phyloP scores from a whole-genome alignment of 371 early-diverging fungal genomes.

The Cokeromyces recurvatus region DNA sequence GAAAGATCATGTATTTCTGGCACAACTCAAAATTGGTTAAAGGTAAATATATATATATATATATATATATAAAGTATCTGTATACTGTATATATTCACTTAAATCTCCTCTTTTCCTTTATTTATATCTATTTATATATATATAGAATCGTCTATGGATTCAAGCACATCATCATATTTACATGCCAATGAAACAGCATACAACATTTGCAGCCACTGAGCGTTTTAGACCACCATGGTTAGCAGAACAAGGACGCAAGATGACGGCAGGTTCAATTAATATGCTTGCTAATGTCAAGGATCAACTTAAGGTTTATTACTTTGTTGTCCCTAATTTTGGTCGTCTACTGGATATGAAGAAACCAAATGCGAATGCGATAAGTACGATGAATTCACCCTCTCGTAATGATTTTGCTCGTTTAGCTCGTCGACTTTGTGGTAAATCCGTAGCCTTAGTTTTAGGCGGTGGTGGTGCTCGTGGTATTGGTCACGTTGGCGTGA shows the following conservation, averaged over 20 bases:
- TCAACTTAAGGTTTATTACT: slow-evolving; percentile 67
- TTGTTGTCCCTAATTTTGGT: slow-evolving; percentile 30
- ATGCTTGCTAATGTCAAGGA: slow-evolving; percentile 62
- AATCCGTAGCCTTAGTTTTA: slow-evolving; percentile 96
- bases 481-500: slow-evolving; percentile 93
- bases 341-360: slow-evolving; percentile 33
- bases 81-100: too few relatives aligned
- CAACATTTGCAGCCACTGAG: slow-evolving; percentile 6
- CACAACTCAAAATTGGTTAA: slow-evolving; percentile 87
- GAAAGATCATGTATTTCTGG: slow-evolving; percentile 76
- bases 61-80: too few relatives aligned
- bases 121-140: too few relatives aligned
- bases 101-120: too few relatives aligned
- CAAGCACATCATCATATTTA: slow-evolving; percentile 96
- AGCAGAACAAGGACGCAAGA: slow-evolving; percentile 48
- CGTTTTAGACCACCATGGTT: slow-evolving; percentile 50
- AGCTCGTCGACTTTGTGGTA: slow-evolving; percentile 89
- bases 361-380: slow-evolving; percentile 13
- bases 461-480: slow-evolving; percentile 99
- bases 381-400: slow-evolving; percentile 22
- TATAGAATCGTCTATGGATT: slow-evolving; percentile 82
- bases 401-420: slow-evolving; percentile 80
- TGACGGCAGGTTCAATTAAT: slow-evolving; percentile 47
- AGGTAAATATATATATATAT: too few relatives aligned
- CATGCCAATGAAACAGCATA: slow-evolving; percentile 66